Conservation (phyloP, 768 basidiomycete species). For the Agrocybe pediades region DNA sequence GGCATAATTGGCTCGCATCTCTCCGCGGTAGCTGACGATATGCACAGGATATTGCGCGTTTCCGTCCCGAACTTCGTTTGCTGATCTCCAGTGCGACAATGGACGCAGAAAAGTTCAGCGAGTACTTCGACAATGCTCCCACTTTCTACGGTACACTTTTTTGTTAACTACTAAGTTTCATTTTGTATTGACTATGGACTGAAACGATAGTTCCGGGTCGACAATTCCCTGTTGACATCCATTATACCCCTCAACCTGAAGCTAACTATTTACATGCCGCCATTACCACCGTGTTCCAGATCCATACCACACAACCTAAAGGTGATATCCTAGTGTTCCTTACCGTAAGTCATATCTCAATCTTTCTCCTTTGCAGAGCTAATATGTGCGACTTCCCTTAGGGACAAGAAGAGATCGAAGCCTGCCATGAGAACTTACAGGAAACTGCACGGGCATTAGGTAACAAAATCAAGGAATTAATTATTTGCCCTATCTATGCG, state of each 20-base stretch:
- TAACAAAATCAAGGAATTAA: constrained; percentile 93
- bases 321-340: constrained; percentile 98
- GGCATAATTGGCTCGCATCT: too few species aligned
- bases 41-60: constrained; percentile 89
- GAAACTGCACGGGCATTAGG: constrained; percentile 95
- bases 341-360: constrained; percentile 57
- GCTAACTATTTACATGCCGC: constrained; percentile 99
- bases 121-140: constrained; percentile 96
- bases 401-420: constrained; percentile 99
- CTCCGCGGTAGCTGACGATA: constrained; percentile 6
- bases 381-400: constrained; percentile 27
- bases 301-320: constrained; percentile 97
- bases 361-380: constrained; percentile 2
- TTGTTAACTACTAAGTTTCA: not conserved
- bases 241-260: constrained; percentile 98
- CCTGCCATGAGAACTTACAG: constrained; percentile 92
- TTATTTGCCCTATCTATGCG: constrained; percentile 97
- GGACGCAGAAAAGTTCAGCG: constrained; percentile 97
- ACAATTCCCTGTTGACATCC: constrained; percentile 96
- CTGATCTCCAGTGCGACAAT: constrained; percentile 97
- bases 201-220: constrained; percentile 82
- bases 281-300: constrained; percentile 98
- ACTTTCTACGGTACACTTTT: constrained; percentile 79
- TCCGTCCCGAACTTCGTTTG: constrained; percentile 90
- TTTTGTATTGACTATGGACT: constrained; percentile 1